Evolutionary conservation across 78 protist genomes (phyloP).

Genomic region (Cavenderia fasciculata): DNA sequence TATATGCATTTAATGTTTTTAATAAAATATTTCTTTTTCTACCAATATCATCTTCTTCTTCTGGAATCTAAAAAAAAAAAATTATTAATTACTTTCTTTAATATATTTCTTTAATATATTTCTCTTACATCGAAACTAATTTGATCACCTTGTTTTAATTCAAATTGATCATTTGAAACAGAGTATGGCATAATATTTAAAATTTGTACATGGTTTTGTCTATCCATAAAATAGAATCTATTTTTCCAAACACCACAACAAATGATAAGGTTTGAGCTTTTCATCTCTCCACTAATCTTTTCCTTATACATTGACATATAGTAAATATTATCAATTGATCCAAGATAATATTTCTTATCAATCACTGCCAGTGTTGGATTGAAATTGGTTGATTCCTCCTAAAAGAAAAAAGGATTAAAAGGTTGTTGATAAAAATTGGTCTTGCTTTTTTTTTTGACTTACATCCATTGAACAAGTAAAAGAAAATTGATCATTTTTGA

Average conservation of each 20-base stretch:
- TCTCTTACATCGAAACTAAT: background rate
- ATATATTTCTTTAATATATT: too few species aligned
- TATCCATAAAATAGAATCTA: background rate
- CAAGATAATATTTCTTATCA: background rate
- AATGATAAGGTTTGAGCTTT: background rate
- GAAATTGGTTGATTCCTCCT: too few species aligned
- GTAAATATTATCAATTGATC: conserved; percentile 1
- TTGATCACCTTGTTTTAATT: background rate
- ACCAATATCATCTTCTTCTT: conserved; percentile 3
- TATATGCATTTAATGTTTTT: conserved; percentile 15
- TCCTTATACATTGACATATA: background rate
- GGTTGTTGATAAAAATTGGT: background rate
- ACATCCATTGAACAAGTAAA: background rate
- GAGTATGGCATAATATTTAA: conserved; percentile 23
- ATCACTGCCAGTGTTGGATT: background rate
- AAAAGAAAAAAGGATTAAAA: background rate
- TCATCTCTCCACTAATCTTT: background rate
- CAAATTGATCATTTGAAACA: too few species aligned
- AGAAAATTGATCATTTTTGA: background rate
- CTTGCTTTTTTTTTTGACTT: background rate
- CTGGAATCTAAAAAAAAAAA: background rate
- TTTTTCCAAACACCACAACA: background rate
- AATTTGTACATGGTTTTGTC: conserved; percentile 1
- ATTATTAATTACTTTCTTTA: too few species aligned
- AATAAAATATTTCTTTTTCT: conserved; percentile 33